Conservation (phyloP, 371 early-diverging fungal genomes). For the Mortierella polycephala region DNA sequence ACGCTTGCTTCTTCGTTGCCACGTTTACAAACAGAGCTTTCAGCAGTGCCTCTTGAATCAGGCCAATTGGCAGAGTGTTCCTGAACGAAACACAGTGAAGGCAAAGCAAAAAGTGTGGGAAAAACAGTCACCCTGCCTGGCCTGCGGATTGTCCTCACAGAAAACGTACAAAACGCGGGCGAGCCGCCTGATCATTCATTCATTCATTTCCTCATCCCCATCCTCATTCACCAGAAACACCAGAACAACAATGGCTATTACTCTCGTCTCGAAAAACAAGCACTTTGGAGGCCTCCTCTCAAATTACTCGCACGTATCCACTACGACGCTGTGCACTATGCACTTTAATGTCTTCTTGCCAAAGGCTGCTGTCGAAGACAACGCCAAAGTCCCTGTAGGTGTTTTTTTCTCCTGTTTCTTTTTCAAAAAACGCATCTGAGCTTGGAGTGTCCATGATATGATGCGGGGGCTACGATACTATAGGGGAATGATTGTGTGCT, state of each 20-base stretch:
- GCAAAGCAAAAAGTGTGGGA: no score
- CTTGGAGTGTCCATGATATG: no score
- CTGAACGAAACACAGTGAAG: no score
- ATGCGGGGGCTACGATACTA: no score
- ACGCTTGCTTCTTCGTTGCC: no score
- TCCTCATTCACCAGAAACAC: background rate
- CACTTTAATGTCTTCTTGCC: conserved; percentile 83
- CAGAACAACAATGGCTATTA: conserved; percentile 24
- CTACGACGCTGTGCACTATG: conserved; percentile 75
- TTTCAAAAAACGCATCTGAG: no score
- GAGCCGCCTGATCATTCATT: background rate
- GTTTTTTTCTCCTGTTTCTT: background rate
- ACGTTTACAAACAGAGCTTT: no score
- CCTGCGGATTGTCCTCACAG: no score
- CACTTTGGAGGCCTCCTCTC: conserved; percentile 75
- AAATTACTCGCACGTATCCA: conserved; percentile 79
- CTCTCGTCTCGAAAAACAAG: conserved; percentile 51
- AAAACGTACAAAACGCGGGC: background rate
- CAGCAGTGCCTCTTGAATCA: no score
- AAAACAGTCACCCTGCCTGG: no score
- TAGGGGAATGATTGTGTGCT: background rate
- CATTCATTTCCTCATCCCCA: background rate
- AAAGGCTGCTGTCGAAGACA: conserved; percentile 55
- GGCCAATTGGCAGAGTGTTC: no score
- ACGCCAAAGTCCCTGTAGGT: conserved; percentile 64